A percentile compares a stretch with the other conserved stretches of the same genome.
Evolutionary conservation across 73 alveolate genomes (phyloP).

Genomic region (Halteria grandinella): DNA sequence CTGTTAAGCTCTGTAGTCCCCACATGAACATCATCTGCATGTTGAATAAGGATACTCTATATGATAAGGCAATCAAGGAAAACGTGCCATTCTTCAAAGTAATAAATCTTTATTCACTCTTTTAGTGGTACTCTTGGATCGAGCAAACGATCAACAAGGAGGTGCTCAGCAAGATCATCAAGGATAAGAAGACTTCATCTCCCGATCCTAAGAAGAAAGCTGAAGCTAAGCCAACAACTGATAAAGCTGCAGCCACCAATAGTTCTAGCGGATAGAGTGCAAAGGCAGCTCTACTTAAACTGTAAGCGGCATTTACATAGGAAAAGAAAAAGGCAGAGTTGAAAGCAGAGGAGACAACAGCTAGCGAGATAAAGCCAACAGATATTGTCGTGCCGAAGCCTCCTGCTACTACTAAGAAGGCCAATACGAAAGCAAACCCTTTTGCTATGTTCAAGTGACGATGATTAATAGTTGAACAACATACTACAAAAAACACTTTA

Average conservation of each 20-base stretch:
- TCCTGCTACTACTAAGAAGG: neutral
- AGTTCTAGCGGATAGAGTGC: too few species aligned
- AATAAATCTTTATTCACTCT: neutral
- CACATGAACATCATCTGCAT: slow-evolving; percentile 43
- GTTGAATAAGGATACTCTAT: slow-evolving; percentile 9
- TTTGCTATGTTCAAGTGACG: too few species aligned
- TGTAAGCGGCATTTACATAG: too few species aligned
- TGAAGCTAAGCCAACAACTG: neutral
- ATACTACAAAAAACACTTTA: too few species aligned
- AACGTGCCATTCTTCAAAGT: slow-evolving; percentile 36
- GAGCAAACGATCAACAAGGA: slow-evolving; percentile 28
- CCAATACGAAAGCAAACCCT: too few species aligned
- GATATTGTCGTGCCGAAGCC: too few species aligned
- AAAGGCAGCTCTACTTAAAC: too few species aligned
- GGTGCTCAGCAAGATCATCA: neutral
- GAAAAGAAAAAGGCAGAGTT: too few species aligned
- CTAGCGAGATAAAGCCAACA: too few species aligned
- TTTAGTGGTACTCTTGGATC: slow-evolving; percentile 48
- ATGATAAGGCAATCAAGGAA: slow-evolving; percentile 16
- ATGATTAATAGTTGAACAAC: too few species aligned
- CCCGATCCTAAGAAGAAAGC: neutral
- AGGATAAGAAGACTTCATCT: slow-evolving; percentile 10
- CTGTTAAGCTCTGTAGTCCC: slow-evolving; percentile 32
- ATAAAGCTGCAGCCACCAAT: slow-evolving; percentile 11
- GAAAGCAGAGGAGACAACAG: too few species aligned